These are phyloP conservation scores for Quercus bicolor DNA, from an alignment of 306 rosid species.

Conservation along the genomic window DNA sequence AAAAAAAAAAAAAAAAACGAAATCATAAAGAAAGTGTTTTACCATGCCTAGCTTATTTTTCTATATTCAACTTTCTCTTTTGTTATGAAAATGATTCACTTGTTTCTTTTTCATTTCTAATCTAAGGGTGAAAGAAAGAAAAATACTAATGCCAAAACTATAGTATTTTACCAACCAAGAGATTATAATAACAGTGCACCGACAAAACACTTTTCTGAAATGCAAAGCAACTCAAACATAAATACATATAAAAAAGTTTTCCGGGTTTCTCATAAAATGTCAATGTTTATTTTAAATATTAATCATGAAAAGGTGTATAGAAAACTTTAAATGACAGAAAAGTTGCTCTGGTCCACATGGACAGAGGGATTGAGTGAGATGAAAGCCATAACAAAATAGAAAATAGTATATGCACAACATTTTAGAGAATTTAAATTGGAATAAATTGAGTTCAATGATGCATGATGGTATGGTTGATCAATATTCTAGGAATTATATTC, in stretches of 20 bases:
- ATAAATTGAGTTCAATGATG: neutral
- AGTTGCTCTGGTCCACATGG: constrained; percentile 12
- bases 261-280: neutral
- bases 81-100: no score
- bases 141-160: neutral
- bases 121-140: no score
- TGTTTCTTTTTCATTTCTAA: no score
- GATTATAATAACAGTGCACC: neutral
- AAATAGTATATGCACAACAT: no score
- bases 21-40: no score
- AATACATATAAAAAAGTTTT: neutral
- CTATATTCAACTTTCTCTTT: no score
- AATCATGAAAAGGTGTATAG: neutral
- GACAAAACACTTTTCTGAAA: neutral
- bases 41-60: no score
- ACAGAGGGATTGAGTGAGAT: constrained; percentile 19
- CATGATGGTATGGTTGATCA: no score
- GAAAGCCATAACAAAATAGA: neutral
- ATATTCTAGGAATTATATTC: no score
- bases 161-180: neutral
- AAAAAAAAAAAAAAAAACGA: no score
- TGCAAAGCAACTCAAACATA: neutral
- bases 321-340: constrained; percentile 18
- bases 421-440: neutral
- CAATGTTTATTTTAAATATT: neutral